Evolutionary conservation across 345 rosid species (phyloP).

Genomic region (Euphorbia pulcherrima): DNA sequence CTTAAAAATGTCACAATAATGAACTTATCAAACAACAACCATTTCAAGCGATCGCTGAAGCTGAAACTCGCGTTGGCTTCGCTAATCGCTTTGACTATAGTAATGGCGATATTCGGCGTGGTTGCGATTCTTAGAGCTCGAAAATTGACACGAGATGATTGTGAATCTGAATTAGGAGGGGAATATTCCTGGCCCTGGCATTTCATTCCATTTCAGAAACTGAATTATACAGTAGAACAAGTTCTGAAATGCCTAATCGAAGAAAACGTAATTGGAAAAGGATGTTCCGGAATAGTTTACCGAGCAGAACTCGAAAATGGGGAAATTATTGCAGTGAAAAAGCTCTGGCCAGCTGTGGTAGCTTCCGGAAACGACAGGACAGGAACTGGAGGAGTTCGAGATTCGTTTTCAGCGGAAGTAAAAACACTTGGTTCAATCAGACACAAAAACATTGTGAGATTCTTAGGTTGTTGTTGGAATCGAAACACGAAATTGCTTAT

Average conservation of each 20-base stretch:
- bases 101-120: slow-evolving; percentile 65
- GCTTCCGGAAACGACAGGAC: slow-evolving; percentile 24
- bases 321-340: slow-evolving; percentile 87
- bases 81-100: slow-evolving; percentile 56
- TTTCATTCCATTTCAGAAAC: slow-evolving; percentile 92
- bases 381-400: slow-evolving; percentile 45
- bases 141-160: slow-evolving; percentile 40
- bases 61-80: slow-evolving; percentile 63
- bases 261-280: slow-evolving; percentile 81
- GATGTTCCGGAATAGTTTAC: slow-evolving; percentile 87
- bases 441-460: slow-evolving; percentile 88
- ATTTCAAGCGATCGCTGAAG: slow-evolving; percentile 39
- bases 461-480: slow-evolving; percentile 94
- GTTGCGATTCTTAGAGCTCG: slow-evolving; percentile 57
- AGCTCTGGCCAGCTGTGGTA: slow-evolving; percentile 72
- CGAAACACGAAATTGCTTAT: slow-evolving; percentile 67
- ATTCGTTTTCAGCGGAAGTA: slow-evolving; percentile 91
- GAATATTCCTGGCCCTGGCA: slow-evolving; percentile 85
- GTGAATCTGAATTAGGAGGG: slow-evolving; percentile 69
- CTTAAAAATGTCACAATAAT: slow-evolving; percentile 29
- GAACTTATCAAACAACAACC: slow-evolving; percentile 26
- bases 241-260: slow-evolving; percentile 74
- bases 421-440: slow-evolving; percentile 88
- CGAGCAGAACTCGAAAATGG: slow-evolving; percentile 81
- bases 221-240: slow-evolving; percentile 82